Conservation (phyloP, 2,329 filamentous ascomycete species). For the Fonsecaea multimorphosa region DNA sequence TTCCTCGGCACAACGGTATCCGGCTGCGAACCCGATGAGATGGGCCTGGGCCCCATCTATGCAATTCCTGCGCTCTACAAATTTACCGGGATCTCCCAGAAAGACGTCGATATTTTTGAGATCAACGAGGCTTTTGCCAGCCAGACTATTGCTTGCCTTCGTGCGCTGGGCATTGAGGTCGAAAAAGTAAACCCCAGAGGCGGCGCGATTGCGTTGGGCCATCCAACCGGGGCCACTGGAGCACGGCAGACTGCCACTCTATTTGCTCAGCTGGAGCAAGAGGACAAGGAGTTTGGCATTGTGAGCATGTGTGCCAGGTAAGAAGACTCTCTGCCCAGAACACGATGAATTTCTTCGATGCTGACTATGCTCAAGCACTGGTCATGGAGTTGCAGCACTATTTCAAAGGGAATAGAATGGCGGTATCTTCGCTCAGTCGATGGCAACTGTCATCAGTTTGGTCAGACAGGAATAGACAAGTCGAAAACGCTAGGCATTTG, state of each 20-base stretch:
- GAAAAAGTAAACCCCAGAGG: not conserved
- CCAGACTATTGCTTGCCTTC: not conserved
- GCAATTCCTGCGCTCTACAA: constrained; percentile 78
- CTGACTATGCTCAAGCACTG: not conserved
- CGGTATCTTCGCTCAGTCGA: too few species aligned
- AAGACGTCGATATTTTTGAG: constrained; percentile 88
- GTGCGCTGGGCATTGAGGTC: not conserved
- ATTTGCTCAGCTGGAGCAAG: constrained; percentile 1
- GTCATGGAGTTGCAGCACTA: not conserved
- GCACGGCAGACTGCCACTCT: constrained; percentile 2
- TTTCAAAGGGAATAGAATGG: not conserved
- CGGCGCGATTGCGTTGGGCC: not conserved
- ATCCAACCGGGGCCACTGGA: constrained; percentile 6
- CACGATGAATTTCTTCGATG: too few species aligned
- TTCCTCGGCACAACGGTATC: constrained; percentile 67
- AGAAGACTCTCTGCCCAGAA: too few species aligned
- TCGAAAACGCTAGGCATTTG: too few species aligned
- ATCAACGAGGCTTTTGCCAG: constrained; percentile 91
- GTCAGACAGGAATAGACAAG: too few species aligned
- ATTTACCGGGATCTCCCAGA: constrained; percentile 75
- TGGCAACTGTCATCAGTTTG: too few species aligned
- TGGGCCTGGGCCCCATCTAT: constrained; percentile 65
- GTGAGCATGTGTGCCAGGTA: not conserved
- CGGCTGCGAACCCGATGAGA: constrained; percentile 87
- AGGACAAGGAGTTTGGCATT: not conserved